phyloP scores from a whole-genome alignment of 129 eudicot species.

The Silybum marianum region DNA sequence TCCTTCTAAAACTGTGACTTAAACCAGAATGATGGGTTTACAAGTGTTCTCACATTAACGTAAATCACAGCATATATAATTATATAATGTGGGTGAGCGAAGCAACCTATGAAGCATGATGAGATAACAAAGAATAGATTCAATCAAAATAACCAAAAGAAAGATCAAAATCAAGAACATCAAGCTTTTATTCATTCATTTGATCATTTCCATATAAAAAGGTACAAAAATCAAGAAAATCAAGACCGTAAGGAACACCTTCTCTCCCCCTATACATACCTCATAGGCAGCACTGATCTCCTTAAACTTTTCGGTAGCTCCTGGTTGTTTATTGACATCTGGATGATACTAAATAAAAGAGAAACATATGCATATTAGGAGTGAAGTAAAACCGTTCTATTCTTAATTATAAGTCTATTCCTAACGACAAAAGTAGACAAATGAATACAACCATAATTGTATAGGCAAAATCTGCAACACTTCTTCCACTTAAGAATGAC shows the following conservation, averaged over 20 bases:
- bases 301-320: conserved; percentile 97
- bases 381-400: conserved; percentile 9
- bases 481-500: not conserved
- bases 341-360: conserved; percentile 77
- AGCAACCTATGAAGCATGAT: not conserved
- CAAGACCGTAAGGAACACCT: not conserved
- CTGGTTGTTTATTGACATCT: conserved; percentile 96
- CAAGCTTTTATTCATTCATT: not conserved
- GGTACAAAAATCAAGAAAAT: not conserved
- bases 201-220: not conserved
- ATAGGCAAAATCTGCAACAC: not conserved
- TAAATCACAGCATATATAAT: not conserved
- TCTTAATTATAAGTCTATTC: not conserved
- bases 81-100: not conserved
- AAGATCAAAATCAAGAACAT: not conserved
- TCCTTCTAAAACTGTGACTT: no score
- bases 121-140: not conserved
- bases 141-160: not conserved
- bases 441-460: not conserved
- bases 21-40: no score
- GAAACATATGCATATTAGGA: conserved; percentile 22
- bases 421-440: not conserved
- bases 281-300: conserved; percentile 98
- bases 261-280: conserved; percentile 48
- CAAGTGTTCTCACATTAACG: no score